Evolutionary conservation across 768 basidiomycete species (phyloP), one percentile per base, ranked within the genome.

Genomic region (Rhodosporidiobolus odoratus): DNA sequence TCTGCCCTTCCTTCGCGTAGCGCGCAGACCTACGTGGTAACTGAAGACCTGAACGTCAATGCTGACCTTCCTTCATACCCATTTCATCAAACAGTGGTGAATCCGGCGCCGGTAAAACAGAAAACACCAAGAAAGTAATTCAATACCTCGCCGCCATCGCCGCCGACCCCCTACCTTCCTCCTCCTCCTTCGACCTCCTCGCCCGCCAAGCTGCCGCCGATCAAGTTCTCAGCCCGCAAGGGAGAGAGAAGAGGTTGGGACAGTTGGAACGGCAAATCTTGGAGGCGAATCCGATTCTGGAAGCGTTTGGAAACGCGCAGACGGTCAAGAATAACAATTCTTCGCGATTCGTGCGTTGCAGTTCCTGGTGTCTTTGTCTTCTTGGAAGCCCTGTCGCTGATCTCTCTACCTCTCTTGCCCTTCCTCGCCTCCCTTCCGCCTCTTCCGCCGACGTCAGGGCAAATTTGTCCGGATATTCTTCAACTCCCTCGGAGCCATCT

Each of bases 291-390:
- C 96, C 96, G 1, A 91, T 99, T 67, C 83, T 99, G 8, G 96
- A 99, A 79, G 91, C 96, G 6, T 98, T 99, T 74, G 96, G 96
- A 38, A 99, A 99, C 78, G 95, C 96, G 9, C 96, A 98, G 79
- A 98, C 96, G 0, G 90, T 96, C 80, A 84, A 94, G 54, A 99
- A 99, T 78, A 97, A 98, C 81, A 99, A 99, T 78, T 98, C 96
- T 2, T 92, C 91, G 84, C 90, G 96, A 47, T 99, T 99, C 79
- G 81, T 80, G 30, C 50, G 79, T 71, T 8, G 27, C 35, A 2
- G 37, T 19, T 47, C 34, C 34, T 27, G 4, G 35, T 9, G 37
- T 8, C 40, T 59, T 25, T 10, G 2, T 15, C 32, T 23, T 56
- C 23, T 3, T 48, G 16, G 34, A 35, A 4, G 48, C 30, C 21